Base-by-base conservation (phyloP, 305 asterid species). In the Euphrasia arctica region DNA sequence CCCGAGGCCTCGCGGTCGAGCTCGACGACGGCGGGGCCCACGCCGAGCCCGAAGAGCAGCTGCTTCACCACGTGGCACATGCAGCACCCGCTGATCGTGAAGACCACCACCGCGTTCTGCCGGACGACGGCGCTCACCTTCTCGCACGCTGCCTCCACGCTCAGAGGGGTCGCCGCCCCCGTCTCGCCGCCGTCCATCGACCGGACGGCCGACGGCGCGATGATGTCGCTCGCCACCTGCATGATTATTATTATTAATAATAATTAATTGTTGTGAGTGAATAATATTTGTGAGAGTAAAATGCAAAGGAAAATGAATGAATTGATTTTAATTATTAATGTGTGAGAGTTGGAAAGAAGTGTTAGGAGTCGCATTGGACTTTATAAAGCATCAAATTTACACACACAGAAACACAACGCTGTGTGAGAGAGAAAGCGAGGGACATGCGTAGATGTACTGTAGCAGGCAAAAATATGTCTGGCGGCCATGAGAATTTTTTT, bases 31-130 rank as follows among this genome's bases (percentile, higher is more conserved):
- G 88, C 76, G 2, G 98, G 98, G 3, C 89, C 95, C 0, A 91
- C 96, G 10, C 98, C 98, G 2, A 91, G 88, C 12, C 98, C 96
- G 57, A 88, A 74, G 0, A 91, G 88, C 13, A 91, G 82, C 66
- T 86, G 94, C 75, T 83, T 88, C 54, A 88, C 96, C 7, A 86
- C 98, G 65, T 91, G 98, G 81, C 96, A 82, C 96, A 91, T 88
- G 81, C 98, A 88, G 68, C 98, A 91, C 0, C 90, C 90, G 63
- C 87, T 85, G 63, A 82, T 59, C 6, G 95, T 82, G 87, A 88
- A 91, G n/a, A 91, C 78, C 62, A 91, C 98, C 72, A 85, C 96
- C 48, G 96, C 94, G 68, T 86, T 91, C 41, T 81, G 69, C n/a
- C 90, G 76, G 10, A 82, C 96, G 60, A 91, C 34, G 8, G 50